Conservation (phyloP, 371 early-diverging fungal species). For the Lichtheimia hyalospora region DNA sequence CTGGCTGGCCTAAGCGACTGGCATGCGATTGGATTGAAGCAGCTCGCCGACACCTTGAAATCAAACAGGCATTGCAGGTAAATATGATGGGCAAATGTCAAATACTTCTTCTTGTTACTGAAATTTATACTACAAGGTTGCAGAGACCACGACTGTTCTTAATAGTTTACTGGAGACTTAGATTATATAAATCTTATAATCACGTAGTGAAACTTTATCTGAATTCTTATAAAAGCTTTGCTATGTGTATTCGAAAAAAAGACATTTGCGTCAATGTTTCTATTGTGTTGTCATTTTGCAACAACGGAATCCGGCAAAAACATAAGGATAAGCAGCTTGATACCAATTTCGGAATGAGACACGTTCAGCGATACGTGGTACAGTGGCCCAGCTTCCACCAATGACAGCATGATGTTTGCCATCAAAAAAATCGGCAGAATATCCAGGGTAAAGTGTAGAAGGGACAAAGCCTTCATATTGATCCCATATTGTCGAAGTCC, state of each 20-base stretch:
- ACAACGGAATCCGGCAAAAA: constrained; percentile 74
- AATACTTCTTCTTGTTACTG: not conserved
- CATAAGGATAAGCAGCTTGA: constrained; percentile 82
- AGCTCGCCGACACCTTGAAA: constrained; percentile 79
- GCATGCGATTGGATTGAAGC: constrained; percentile 85
- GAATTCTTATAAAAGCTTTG: too few relatives aligned
- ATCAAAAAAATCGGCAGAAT: constrained; percentile 89
- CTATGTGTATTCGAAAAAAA: not conserved
- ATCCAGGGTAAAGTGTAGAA: constrained; percentile 82
- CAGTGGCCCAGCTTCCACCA: constrained; percentile 89
- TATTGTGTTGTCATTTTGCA: constrained; percentile 4
- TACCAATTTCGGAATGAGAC: constrained; percentile 87
- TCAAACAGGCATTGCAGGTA: constrained; percentile 82
- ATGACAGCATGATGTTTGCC: constrained; percentile 81
- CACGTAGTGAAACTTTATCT: too few relatives aligned
- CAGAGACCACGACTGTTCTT: constrained; percentile 19
- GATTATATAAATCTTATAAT: not conserved
- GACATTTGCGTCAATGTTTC: not conserved
- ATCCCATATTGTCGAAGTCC: constrained; percentile 72
- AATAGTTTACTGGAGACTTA: constrained; percentile 25
- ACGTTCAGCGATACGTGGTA: constrained; percentile 73
- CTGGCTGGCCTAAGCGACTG: constrained; percentile 87
- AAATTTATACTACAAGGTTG: constrained; percentile 13
- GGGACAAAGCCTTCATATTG: constrained; percentile 58
- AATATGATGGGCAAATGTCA: not conserved